These are phyloP conservation scores for Lactifluus echinatus DNA, from an alignment of 768 basidiomycete species.

Conservation along the genomic window DNA sequence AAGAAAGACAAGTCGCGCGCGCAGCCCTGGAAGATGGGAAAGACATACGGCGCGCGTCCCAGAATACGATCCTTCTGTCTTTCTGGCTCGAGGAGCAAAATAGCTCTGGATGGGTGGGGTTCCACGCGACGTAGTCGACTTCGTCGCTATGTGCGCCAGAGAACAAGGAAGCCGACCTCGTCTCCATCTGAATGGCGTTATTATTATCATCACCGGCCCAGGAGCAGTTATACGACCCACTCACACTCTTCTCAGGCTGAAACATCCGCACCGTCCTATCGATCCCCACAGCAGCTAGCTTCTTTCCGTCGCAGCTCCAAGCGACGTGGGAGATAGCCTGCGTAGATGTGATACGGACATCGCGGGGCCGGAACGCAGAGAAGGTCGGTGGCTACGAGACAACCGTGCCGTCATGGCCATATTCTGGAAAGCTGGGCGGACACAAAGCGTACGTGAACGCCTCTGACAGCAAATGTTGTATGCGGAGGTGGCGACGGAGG, in stretches of 20 bases:
- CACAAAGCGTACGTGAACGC: constrained; percentile 55
- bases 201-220: too few species aligned
- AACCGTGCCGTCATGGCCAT: not conserved
- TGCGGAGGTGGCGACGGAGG: constrained; percentile 14
- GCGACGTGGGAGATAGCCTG: constrained; percentile 68
- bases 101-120: constrained; percentile 74
- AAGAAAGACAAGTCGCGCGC: not conserved
- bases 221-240: constrained; percentile 21
- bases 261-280: constrained; percentile 74
- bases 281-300: constrained; percentile 72
- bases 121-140: constrained; percentile 79
- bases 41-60: constrained; percentile 72
- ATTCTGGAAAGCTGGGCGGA: constrained; percentile 6
- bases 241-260: constrained; percentile 68
- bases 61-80: constrained; percentile 68
- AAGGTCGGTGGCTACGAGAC: constrained; percentile 58
- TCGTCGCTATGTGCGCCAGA: constrained; percentile 70
- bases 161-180: constrained; percentile 53
- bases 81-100: constrained; percentile 75
- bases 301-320: constrained; percentile 80
- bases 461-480: constrained; percentile 38
- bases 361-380: constrained; percentile 71
- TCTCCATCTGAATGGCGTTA: constrained; percentile 51
- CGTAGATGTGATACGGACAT: constrained; percentile 54
- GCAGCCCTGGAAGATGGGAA: not conserved